These are phyloP conservation scores for Phytophthora brassicae DNA, from an alignment of 352 stramenopile genomes.

Conservation along the genomic window DNA sequence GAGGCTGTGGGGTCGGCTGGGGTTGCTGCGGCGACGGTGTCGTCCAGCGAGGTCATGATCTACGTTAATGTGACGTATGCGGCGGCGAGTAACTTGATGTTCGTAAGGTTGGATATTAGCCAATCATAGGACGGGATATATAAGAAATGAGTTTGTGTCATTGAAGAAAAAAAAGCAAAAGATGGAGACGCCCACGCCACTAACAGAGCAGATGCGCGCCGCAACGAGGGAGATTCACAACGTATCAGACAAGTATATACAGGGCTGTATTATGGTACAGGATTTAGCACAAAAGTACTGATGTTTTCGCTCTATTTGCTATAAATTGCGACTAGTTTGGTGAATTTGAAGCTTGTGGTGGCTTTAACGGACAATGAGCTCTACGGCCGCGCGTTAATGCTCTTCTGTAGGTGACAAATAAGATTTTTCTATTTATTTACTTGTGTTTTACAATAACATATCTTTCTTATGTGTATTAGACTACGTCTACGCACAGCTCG, in stretches of 20 bases:
- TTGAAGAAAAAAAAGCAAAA: background rate
- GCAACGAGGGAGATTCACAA: slow-evolving; percentile 52
- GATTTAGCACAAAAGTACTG: background rate
- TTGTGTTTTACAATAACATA: background rate
- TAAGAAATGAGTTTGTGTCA: background rate
- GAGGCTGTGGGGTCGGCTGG: background rate
- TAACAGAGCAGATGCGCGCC: slow-evolving; percentile 56
- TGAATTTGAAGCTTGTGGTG: slow-evolving; percentile 72
- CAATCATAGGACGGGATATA: slow-evolving; percentile 11
- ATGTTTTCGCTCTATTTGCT: background rate
- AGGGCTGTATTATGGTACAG: background rate
- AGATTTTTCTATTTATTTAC: background rate
- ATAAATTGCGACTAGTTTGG: slow-evolving; percentile 34
- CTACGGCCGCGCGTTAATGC: slow-evolving; percentile 64
- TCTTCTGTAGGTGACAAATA: slow-evolving; percentile 58
- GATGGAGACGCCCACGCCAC: slow-evolving; percentile 6
- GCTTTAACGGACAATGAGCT: slow-evolving; percentile 63
- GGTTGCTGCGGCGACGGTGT: background rate
- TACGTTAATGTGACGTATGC: slow-evolving; percentile 20
- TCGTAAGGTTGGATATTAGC: background rate
- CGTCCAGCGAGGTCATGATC: slow-evolving; percentile 3
- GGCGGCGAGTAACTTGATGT: slow-evolving; percentile 2
- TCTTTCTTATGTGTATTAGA: slow-evolving; percentile 33
- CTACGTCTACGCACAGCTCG: slow-evolving; percentile 67
- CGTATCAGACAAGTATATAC: slow-evolving; percentile 54